These are phyloP conservation scores for Penium margaritaceum DNA, from an alignment of 139 green algal species.

Conservation along the genomic window DNA sequence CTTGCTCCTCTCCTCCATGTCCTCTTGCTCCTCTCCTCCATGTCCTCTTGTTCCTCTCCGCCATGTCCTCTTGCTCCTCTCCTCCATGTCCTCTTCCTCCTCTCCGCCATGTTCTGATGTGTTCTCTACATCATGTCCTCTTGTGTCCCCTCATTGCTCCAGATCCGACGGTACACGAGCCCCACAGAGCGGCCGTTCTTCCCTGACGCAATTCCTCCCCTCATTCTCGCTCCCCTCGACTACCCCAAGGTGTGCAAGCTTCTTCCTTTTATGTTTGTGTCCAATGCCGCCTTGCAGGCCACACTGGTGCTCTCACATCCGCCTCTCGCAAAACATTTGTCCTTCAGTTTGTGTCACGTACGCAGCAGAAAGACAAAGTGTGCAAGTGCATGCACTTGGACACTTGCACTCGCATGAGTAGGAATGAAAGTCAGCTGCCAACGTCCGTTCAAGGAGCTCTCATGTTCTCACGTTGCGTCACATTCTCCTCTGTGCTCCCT, in stretches of 20 bases:
- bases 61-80: neutral
- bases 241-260: slow-evolving; percentile 60
- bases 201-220: slow-evolving; percentile 49
- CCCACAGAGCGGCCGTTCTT: slow-evolving; percentile 93
- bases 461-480: slow-evolving; percentile 87
- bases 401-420: slow-evolving; percentile 68
- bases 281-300: no score
- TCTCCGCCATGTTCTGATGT: no score
- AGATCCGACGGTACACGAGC: slow-evolving; percentile 80
- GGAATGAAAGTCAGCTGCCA: slow-evolving; percentile 59
- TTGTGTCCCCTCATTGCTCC: neutral
- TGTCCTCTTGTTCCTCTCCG: neutral
- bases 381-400: slow-evolving; percentile 82
- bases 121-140: neutral
- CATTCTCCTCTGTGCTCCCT: slow-evolving; percentile 68
- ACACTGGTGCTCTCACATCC: no score
- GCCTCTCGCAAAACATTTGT: no score
- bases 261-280: no score
- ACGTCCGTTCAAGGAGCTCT: slow-evolving; percentile 62
- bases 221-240: slow-evolving; percentile 60
- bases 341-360: no score
- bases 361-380: slow-evolving; percentile 54
- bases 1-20: no score
- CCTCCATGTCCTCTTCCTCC: neutral
- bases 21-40: neutral